Percentiles rank a stretch among this genome's conserved stretches.
Evolutionary conservation across 75 land plant species (phyloP).

Genomic region (Isoetes taiwanensis): DNA sequence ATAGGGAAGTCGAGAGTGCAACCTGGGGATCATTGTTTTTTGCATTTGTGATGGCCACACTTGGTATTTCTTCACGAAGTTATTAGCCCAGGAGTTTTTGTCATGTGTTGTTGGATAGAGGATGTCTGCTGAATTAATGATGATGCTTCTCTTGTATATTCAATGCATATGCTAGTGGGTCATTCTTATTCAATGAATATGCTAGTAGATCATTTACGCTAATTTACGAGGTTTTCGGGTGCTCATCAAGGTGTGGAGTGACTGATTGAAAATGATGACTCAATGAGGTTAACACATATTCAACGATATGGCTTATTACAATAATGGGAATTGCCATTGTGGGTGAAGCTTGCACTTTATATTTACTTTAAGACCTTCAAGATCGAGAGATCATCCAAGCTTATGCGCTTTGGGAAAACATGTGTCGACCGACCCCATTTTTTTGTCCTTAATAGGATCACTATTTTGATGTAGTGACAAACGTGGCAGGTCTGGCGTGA

Average conservation of each 20-base stretch:
- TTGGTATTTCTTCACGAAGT: too few species aligned
- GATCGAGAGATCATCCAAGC: constrained; percentile 68
- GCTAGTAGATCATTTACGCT: too few species aligned
- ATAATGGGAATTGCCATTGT: constrained; percentile 67
- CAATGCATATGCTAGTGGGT: too few species aligned
- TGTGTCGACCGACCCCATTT: too few species aligned
- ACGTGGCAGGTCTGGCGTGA: constrained; percentile 68
- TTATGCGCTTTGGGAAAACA: too few species aligned
- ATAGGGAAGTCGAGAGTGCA: constrained; percentile 22
- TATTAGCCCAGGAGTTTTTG: too few species aligned
- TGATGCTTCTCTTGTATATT: too few species aligned
- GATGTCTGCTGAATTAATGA: too few species aligned
- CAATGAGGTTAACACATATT: not conserved
- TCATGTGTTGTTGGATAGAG: too few species aligned
- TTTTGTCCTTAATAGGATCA: constrained; percentile 56
- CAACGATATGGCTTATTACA: constrained; percentile 46
- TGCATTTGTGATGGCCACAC: constrained; percentile 22
- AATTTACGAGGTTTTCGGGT: not conserved
- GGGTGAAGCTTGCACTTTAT: constrained; percentile 42
- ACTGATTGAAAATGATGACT: not conserved
- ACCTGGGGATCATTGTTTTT: constrained; percentile 26
- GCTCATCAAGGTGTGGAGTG: not conserved
- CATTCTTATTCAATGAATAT: too few species aligned
- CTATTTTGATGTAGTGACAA: constrained; percentile 74
- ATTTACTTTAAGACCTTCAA: constrained; percentile 58